Conservation (phyloP, 2,329 filamentous ascomycete species). For the Epichloe aotearoae region DNA sequence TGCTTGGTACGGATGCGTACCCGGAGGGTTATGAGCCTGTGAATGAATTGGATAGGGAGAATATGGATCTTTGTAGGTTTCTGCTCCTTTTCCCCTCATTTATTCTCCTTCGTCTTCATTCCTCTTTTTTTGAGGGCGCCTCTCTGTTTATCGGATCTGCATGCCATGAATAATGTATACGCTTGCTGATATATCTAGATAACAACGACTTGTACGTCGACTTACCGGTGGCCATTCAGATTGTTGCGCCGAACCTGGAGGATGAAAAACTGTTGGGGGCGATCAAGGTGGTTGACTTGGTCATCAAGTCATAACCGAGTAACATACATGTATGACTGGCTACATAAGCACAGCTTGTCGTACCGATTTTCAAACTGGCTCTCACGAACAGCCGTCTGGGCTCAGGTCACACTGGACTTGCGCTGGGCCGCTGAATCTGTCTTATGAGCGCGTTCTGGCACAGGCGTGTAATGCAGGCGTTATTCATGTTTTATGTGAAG, state of each 20-base stretch:
- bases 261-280: constrained; percentile 10
- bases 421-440: no score
- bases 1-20: constrained; percentile 7
- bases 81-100: background rate
- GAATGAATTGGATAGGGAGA: constrained; percentile 9
- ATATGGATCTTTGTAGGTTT: constrained; percentile 9
- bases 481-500: no score
- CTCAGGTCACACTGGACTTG: no score
- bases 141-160: no score
- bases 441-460: no score
- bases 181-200: constrained; percentile 3
- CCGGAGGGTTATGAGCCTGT: constrained; percentile 5
- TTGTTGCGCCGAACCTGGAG: constrained; percentile 8
- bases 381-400: no score
- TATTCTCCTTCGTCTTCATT: no score
- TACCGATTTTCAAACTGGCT: no score
- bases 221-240: constrained; percentile 10
- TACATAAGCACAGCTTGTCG: background rate
- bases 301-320: background rate
- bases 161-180: no score
- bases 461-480: no score
- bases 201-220: constrained; percentile 7
- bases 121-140: no score
- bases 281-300: constrained; percentile 8
- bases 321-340: background rate